phyloP scores from a whole-genome alignment of 2,329 filamentous ascomycete genomes.

The Teratosphaeria viscida region DNA sequence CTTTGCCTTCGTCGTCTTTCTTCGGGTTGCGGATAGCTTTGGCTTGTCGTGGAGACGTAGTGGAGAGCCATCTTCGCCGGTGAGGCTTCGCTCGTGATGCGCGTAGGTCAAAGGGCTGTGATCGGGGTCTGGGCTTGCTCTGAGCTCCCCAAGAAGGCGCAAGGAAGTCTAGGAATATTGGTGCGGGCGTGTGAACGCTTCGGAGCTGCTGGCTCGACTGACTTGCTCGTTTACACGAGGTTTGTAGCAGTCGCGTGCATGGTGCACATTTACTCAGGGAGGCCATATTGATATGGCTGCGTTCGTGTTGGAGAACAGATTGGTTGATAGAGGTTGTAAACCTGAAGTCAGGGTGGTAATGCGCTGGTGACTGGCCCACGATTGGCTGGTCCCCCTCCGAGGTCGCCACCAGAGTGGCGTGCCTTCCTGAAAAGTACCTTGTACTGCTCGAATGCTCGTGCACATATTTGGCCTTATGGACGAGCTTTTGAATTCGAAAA shows the following conservation, averaged over 20 bases:
- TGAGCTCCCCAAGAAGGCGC: conserved; percentile 18
- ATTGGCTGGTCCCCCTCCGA: not conserved
- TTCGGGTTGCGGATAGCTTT: conserved; percentile 56
- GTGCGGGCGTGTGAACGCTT: conserved; percentile 12
- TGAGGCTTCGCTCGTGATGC: not conserved
- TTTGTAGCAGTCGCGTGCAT: not conserved
- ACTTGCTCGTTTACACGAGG: not conserved
- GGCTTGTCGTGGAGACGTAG: conserved; percentile 6
- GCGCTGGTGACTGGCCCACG: not conserved
- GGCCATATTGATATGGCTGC: not conserved
- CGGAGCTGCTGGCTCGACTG: not conserved
- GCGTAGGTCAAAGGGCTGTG: not conserved
- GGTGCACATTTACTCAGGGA: not conserved
- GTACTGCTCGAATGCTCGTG: not conserved
- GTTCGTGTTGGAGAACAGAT: not conserved
- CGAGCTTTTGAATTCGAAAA: not conserved
- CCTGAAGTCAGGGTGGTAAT: not conserved
- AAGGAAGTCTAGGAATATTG: conserved; percentile 26
- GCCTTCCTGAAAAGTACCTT: not conserved
- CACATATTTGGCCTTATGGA: not conserved
- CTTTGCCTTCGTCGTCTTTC: conserved; percentile 71
- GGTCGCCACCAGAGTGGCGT: not conserved
- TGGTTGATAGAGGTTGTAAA: not conserved
- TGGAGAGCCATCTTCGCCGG: conserved; percentile 7
- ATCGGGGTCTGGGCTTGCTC: not conserved